Evolutionary conservation across 345 rosid genomes (phyloP), one percentile per base, ranked within the genome.

Genomic region (Arabidopsis arenosa): DNA sequence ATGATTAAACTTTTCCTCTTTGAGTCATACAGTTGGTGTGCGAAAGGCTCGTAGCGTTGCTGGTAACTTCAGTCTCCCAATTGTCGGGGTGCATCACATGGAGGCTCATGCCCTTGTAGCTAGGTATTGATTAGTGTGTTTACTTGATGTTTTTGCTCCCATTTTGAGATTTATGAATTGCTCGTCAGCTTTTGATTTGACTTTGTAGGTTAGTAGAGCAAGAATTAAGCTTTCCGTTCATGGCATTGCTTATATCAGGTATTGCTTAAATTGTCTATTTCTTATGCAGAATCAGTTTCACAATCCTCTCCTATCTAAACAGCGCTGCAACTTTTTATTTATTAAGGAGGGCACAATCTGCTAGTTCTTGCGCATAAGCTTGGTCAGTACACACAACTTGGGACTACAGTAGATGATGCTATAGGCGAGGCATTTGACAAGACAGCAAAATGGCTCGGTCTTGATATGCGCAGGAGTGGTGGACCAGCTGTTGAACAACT

Each of bases 401-500:
- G 97, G 49, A 94, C 98, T 60, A 78, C 97, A 7, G 81, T 94
- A 79, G 97, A 94, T 78, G 98, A 94, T 86, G 98, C 98, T 41
- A 89, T 94, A 75, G 97, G 98, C 3, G 97, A 94, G 76, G 95
- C 98, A 56, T 94, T 89, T 68, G 98, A 94, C 71, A 94, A 94
- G 79, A 88, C 90, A 49, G 97, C 97, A 41, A 94, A 94, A 81
- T 94, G 96, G 96, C 90, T 94, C 37, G 97, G 97, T 68, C 93
- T 94, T 56, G 97, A 92, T 82, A 51, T 94, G 92, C 88, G 92
- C 18, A 92, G 84, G 77, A 85, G 97, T 80, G 98, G 97, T 67
- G 98, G 98, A 37, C 97, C 95, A 80, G 97, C 97, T 79, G 74
- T 94, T 47, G 97, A 94, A 87, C 86, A 92, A 79, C 92, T 94